Evolutionary conservation across 2,329 filamentous ascomycete genomes (phyloP), one percentile per base, ranked within the genome.

Genomic region (Fusarium concolor): DNA sequence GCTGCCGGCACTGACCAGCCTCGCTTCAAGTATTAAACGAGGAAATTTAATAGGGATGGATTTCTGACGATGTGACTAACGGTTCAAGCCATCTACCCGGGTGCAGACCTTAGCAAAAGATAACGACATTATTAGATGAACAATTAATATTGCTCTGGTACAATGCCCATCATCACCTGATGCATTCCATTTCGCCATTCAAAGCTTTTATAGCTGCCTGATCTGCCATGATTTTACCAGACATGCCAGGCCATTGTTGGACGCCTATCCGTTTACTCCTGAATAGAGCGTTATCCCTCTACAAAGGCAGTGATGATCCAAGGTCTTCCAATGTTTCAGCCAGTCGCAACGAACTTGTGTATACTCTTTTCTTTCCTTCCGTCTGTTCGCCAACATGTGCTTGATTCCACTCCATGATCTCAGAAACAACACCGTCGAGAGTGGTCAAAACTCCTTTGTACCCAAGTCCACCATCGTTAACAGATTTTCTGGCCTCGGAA

Each of bases 11-110:
- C 57, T 14, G 59, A 65, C 12, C 57, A 67, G 6, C 35, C 56
- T 11, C 45, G 46, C 10, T 72, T 72, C 46, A 72, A 72, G 31
- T 72, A 72, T n/a, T 72, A 54, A 33, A 22, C 10, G 8, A 12
- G 4, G 1, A 17, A 20, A n/a, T 11, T 10, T 10, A 7, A 29
- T 20, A 2, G 26, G 12, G 1, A 29, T 17, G n/a, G 3, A 6
- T 5, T 33, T 33, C 12, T 29, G 15, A 8, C 14, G 10, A 20
- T 8, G 14, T 29, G 42, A 29, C 11, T 44, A 15, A 22, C n/a
- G 10, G 18, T 29, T 18, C 7, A 14, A 6, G 20, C 10, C 5
- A 43, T n/a, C 17, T 10, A 10, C 5, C 17, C 15, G 14, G 31
- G 12, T 35, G 17, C 14, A n/a, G 2, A 35, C n/a, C n/a, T n/a